Base-by-base conservation (phyloP, 352 stramenopile species). In the Blastocystis sp. region DNA sequence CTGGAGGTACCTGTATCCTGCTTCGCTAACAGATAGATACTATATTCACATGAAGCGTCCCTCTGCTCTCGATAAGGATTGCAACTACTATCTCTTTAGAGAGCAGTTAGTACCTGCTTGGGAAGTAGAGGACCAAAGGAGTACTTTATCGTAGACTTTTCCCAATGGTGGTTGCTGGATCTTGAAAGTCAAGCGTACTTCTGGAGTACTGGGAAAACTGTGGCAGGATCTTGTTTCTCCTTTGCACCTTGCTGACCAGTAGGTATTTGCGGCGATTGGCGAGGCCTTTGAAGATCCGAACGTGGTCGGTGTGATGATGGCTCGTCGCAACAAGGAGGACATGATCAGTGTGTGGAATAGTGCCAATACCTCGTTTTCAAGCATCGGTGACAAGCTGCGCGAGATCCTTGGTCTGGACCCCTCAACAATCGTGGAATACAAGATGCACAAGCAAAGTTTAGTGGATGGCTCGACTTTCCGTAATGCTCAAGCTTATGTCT, bases 351-450 rank as follows among this genome's bases (percentile, higher is more conserved):
- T 97, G 76, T 97, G 94, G 94, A 97, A 97, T 91, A 93, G 93
- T 62, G 94, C 96, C 91, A 97, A 97, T 91, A 94, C 39, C 18
- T 88, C 77, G 20, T 88, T 87, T 26, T 90, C 55, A 15, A 66
- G n/a, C n/a, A 55, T 73, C 64, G 76, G 47, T 76, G 94, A 97
- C 90, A 96, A 95, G 91, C 93, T 97, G 68, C 97, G 97, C 92
- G 93, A 96, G 91, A 95, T 97, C 79, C 91, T 97, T 64, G 95
- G 96, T 92, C 92, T 97, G 54, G 94, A 97, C 91, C 94, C 94
- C 55, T 96, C 95, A 90, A 97, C 94, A 87, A 92, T 97, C 79
- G 95, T 97, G 77, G 94, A 97, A 92, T 97, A 97, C 93, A 97
- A 97, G 92, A 95, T 96, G 90, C 94, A 97, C 92, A 92, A 94